Conservation (phyloP, 1,139 yeast species). For the Sugiyamaella novakii region DNA sequence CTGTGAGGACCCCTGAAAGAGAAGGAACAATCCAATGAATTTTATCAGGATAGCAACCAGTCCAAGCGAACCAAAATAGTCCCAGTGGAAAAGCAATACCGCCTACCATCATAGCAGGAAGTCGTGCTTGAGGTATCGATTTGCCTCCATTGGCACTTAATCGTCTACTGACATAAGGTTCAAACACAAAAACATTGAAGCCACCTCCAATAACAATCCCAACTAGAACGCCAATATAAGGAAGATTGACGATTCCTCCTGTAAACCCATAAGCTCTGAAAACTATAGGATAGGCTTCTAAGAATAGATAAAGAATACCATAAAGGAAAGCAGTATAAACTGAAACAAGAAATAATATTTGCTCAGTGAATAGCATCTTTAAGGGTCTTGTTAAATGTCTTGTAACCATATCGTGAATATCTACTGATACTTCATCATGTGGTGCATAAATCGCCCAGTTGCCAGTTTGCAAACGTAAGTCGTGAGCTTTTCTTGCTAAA, state of each 20-base stretch:
- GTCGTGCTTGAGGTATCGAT: slow-evolving; percentile 77
- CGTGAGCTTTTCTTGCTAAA: slow-evolving; percentile 49
- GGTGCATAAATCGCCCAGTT: slow-evolving; percentile 86
- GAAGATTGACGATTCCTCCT: slow-evolving; percentile 54
- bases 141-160: slow-evolving; percentile 54
- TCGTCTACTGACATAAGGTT: slow-evolving; percentile 42
- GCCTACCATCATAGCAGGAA: slow-evolving; percentile 71
- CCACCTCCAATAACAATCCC: slow-evolving; percentile 43
- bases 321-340: slow-evolving; percentile 81
- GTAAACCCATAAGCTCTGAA: slow-evolving; percentile 63
- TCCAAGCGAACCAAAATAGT: slow-evolving; percentile 80
- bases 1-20: slow-evolving; percentile 66
- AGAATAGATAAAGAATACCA: slow-evolving; percentile 74
- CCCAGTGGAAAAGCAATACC: slow-evolving; percentile 71
- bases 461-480: slow-evolving; percentile 51
- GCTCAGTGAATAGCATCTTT: slow-evolving; percentile 67
- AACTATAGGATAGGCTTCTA: slow-evolving; percentile 78
- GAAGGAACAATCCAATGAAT: slow-evolving; percentile 86
- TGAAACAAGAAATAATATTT: slow-evolving; percentile 67
- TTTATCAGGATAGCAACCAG: slow-evolving; percentile 65
- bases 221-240: slow-evolving; percentile 50
- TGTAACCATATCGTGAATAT: slow-evolving; percentile 63
- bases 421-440: slow-evolving; percentile 68
- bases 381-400: slow-evolving; percentile 74
- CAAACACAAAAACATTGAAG: slow-evolving; percentile 22